Conservation (phyloP, 257 asterid species). For the Fraxinus cuspidata region DNA sequence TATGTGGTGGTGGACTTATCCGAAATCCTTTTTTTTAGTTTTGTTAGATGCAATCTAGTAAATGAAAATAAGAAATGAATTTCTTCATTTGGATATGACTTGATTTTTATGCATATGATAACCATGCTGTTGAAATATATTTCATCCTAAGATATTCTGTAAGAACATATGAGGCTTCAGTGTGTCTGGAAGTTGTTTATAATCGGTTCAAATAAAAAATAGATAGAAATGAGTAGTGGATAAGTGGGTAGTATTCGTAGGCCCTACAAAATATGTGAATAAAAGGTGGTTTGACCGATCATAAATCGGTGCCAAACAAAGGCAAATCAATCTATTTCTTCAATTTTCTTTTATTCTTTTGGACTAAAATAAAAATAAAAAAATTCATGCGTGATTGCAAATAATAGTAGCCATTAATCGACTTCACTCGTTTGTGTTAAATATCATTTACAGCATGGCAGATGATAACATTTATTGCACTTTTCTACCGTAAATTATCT, state of each 20-base stretch:
- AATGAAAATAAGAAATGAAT: background rate
- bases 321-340: background rate
- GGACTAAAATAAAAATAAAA: background rate
- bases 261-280: no score
- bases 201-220: no score
- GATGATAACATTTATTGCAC: no score
- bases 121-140: background rate
- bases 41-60: background rate
- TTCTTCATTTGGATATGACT: background rate
- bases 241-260: no score
- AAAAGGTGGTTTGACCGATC: no score
- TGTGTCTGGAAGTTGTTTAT: no score
- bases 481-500: background rate
- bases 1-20: background rate
- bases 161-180: no score
- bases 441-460: background rate
- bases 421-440: background rate
- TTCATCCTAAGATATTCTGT: no score
- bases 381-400: background rate
- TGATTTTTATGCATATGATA: background rate
- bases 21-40: constrained; percentile 5
- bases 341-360: background rate
- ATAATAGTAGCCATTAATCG: background rate
- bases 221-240: no score
- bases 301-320: background rate